A percentile compares a stretch with the other conserved stretches of the same genome.
These are phyloP conservation scores for Acanthamoeba sp. DNA, from an alignment of 208 protist genomes.

Conservation along the genomic window DNA sequence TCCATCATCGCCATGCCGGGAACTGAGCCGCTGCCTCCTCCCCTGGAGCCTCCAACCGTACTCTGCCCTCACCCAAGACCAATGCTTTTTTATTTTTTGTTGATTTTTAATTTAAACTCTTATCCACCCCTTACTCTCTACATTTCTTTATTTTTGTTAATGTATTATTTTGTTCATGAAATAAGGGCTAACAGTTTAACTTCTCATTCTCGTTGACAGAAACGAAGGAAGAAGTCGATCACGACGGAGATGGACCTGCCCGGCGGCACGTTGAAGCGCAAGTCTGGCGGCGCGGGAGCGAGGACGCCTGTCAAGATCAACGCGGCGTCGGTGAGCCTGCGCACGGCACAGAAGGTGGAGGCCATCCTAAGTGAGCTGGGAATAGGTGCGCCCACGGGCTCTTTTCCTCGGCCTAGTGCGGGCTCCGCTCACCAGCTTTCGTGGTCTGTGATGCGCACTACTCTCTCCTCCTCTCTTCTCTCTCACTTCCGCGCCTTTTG, in stretches of 20 bases:
- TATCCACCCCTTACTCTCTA: no score
- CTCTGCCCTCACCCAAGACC: neutral
- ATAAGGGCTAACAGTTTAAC: no score
- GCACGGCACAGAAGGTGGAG: conserved; percentile 50
- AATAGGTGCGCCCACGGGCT: neutral
- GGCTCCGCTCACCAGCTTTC: neutral
- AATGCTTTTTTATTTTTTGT: no score
- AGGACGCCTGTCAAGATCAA: neutral
- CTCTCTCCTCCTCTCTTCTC: no score
- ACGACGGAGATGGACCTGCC: neutral
- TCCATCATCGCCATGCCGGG: conserved; percentile 37
- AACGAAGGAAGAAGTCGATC: conserved; percentile 26
- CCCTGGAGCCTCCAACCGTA: neutral
- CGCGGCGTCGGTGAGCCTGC: conserved; percentile 9
- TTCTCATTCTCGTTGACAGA: neutral
- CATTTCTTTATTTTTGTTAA: no score
- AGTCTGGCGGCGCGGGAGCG: neutral
- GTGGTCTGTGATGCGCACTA: no score
- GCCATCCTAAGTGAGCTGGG: conserved; percentile 18
- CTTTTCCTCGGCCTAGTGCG: neutral
- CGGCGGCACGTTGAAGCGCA: neutral
- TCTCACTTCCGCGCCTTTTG: neutral
- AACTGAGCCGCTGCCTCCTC: neutral
- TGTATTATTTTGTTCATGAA: no score
- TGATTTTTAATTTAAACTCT: no score